Percentiles rank a stretch among this genome's conserved stretches.
Evolutionary conservation across 495 filamentous ascomycete species (phyloP).

Genomic region (Aspergillus wentii): DNA sequence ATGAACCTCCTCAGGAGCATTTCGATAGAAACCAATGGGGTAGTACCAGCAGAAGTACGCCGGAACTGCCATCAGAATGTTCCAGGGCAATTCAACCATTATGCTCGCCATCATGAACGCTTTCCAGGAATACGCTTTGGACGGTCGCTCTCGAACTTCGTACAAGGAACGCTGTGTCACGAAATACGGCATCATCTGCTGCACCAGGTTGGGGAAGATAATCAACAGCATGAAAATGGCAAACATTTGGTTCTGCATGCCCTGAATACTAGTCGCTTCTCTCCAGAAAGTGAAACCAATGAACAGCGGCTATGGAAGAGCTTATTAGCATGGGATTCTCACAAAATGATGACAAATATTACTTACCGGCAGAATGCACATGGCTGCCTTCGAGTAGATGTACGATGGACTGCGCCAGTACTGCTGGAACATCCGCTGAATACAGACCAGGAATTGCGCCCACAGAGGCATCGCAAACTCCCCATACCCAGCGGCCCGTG

Average conservation of each 20-base stretch:
- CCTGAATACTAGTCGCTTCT: slow-evolving; percentile 63
- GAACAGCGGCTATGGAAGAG: slow-evolving; percentile 62
- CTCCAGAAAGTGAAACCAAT: slow-evolving; percentile 87
- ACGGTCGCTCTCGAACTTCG: slow-evolving; percentile 79
- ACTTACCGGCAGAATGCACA: slow-evolving; percentile 39
- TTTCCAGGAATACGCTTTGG: slow-evolving; percentile 78
- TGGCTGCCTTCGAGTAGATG: slow-evolving; percentile 67
- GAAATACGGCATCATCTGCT: slow-evolving; percentile 86
- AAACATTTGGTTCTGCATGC: slow-evolving; percentile 85
- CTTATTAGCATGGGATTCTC: slow-evolving; percentile 11
- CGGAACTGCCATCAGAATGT: slow-evolving; percentile 61
- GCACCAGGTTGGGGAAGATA: slow-evolving; percentile 68
- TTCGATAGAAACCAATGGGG: slow-evolving; percentile 69
- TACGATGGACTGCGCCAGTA: slow-evolving; percentile 89
- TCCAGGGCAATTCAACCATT: slow-evolving; percentile 71
- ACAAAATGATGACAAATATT: neutral
- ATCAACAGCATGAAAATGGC: slow-evolving; percentile 77
- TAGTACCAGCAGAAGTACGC: slow-evolving; percentile 79
- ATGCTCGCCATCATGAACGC: slow-evolving; percentile 79
- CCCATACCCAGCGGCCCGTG: slow-evolving; percentile 27
- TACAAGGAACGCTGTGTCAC: slow-evolving; percentile 73
- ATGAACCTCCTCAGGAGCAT: slow-evolving; percentile 52
- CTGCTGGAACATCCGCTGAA: slow-evolving; percentile 70
- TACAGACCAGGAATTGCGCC: slow-evolving; percentile 43
- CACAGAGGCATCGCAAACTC: slow-evolving; percentile 49